phyloP scores from a whole-genome alignment of 1,284 basidiomycete species.

The Ceratobasidium sp. region DNA sequence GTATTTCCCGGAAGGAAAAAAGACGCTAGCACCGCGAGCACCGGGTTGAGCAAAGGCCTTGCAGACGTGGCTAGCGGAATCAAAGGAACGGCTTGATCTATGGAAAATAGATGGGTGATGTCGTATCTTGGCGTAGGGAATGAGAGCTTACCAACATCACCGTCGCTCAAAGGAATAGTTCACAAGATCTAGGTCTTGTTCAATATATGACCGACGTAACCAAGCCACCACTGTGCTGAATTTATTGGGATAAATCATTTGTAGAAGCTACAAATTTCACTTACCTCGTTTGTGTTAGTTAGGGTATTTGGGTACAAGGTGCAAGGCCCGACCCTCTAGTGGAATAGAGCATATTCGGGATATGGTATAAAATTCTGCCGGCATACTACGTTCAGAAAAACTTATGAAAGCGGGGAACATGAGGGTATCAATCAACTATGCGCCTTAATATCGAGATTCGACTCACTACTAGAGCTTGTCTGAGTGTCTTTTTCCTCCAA shows the following conservation, averaged over 20 bases:
- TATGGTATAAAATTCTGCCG: constrained; percentile 66
- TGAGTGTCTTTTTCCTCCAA: constrained; percentile 72
- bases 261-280: constrained; percentile 52
- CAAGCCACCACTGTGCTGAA: constrained; percentile 60
- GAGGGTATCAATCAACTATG: not conserved
- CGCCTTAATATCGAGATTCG: constrained; percentile 37
- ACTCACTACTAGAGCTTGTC: constrained; percentile 68
- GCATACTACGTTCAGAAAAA: constrained; percentile 75
- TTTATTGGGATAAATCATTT: no score
- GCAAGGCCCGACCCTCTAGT: constrained; percentile 77
- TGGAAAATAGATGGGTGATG: not conserved
- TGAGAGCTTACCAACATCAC: constrained; percentile 63
- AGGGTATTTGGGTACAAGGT: constrained; percentile 69
- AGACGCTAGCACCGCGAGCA: constrained; percentile 69
- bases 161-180: constrained; percentile 74
- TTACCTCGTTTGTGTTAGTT: constrained; percentile 71
- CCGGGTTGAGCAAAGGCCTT: constrained; percentile 72
- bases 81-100: constrained; percentile 62
- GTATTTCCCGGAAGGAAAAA: constrained; percentile 69
- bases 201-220: constrained; percentile 70
- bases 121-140: no score
- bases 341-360: constrained; percentile 69
- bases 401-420: constrained; percentile 74
- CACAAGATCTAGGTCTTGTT: constrained; percentile 64
- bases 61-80: constrained; percentile 71